Conservation (phyloP, 1,139 yeast species). For the Kodamaea sp. region DNA sequence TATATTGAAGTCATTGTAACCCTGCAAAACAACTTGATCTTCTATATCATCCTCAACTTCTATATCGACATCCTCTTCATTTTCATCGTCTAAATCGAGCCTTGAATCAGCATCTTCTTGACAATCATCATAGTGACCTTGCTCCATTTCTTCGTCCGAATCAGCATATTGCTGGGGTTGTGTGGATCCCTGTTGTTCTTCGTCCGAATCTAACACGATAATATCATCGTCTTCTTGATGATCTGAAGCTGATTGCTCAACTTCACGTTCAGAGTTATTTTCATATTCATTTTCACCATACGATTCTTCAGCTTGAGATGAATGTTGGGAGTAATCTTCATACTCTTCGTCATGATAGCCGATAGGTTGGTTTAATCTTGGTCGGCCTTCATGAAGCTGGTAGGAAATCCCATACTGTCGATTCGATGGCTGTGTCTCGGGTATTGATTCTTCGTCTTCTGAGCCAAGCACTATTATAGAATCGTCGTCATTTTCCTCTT, state of each 20-base stretch:
- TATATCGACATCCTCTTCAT: slow-evolving; percentile 2
- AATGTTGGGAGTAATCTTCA: slow-evolving; percentile 9
- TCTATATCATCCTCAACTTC: slow-evolving; percentile 7
- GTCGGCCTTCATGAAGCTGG: slow-evolving; percentile 8
- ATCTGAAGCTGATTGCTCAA: slow-evolving; percentile 1
- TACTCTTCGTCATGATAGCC: slow-evolving; percentile 1
- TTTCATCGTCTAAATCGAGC: slow-evolving; percentile 1
- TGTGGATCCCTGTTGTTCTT: not conserved
- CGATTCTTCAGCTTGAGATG: slow-evolving; percentile 8
- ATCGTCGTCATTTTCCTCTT: slow-evolving; percentile 2
- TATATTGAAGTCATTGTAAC: not conserved
- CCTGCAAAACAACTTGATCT: slow-evolving; percentile 7
- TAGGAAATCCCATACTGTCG: no score
- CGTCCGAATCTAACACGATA: slow-evolving; percentile 3
- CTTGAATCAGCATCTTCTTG: not conserved
- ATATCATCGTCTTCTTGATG: slow-evolving; percentile 3
- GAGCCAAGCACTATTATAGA: slow-evolving; percentile 4
- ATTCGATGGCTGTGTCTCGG: no score
- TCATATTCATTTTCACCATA: slow-evolving; percentile 9
- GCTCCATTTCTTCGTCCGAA: not conserved
- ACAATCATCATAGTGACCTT: not conserved
- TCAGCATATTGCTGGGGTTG: no score
- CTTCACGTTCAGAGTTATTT: slow-evolving; percentile 5
- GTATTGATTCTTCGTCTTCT: slow-evolving; percentile 10
- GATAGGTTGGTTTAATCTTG: no score